Evolutionary conservation across 2,329 filamentous ascomycete genomes (phyloP), one percentile per base, ranked within the genome.

Genomic region (Drechslerella coelobrocha): DNA sequence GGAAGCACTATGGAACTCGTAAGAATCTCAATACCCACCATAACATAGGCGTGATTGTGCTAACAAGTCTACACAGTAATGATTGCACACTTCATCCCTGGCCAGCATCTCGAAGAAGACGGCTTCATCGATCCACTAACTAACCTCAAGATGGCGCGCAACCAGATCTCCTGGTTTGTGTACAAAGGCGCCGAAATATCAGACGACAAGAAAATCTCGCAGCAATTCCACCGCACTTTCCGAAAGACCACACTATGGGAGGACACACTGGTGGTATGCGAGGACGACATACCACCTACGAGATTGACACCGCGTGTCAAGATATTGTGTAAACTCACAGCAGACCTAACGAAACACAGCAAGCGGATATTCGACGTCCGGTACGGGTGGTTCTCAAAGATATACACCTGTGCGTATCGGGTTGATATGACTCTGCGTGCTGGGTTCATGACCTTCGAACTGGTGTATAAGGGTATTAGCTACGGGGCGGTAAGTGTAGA

Each of bases 1-100:
- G 74, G 48, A 73, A 73, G 48, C 68, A 69, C 59, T 75, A 74
- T 55, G 74, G 74, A 47, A 74, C 73, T 19, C 60, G 68, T 65
- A 61, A 56, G 61, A 39, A 12, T 21, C 4, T 24, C 17, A 31
- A 26, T n/a, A 27, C 21, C 26, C 1, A 24, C n/a, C 9, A 3
- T 7, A 37, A 50, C 17, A 8, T 24, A 45, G 14, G 14, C n/a
- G n/a, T n/a, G n/a, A n/a, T n/a, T 51, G 10, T 45, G 43, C 34
- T 53, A 59, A 48, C 12, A 6, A 14, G 54, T 17, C 10, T 10
- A 31, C 12, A 43, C 24, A 71, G 66, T 71, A 26, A 71, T 71
- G 66, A 71, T 71, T 10, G 52, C 66, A 2, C 66, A 71, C 29
- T 71, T 71, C 29, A 55, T 71, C 14, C 66, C 66, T 8, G 66